Base-by-base conservation (phyloP, 352 stramenopile genomes). In the Globisporangium okanoganense region DNA sequence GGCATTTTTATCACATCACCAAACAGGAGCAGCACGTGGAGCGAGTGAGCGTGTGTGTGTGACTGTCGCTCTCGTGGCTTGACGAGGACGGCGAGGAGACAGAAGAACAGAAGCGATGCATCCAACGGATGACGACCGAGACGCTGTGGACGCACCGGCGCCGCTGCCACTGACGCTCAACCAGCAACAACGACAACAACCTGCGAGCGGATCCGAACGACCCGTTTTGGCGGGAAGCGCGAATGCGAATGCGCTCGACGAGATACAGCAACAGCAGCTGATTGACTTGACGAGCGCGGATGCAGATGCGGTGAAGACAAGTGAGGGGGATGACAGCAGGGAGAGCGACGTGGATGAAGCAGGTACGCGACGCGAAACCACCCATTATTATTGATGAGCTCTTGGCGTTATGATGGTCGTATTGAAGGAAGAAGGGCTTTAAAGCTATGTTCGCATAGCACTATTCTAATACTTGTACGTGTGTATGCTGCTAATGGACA, bases 341-440 rank as follows among this genome's bases (percentile, higher is more conserved):
- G 41, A 64, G 36, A 48, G n/a, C 36, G 57, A 63, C 10, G 31
- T 59, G 49, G 43, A 54, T 1, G 59, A 65, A 65, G 52, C 59
- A 54, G 59, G 59, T 65, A 40, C 29, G 48, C 12, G 29, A 27
- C 9, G 47, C 8, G 24, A 50, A 50, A 18, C 44, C 44, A 20
- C 22, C 16, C 13, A 1, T 8, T 45, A 22, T 12, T 45, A 8
- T 24, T 20, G 22, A n/a, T 22, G 52, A 22, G 40, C 9, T 45
- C 6, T 24, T 20, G 22, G 18, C 10, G 52, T 25, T 58, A 16
- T 8, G 9, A 13, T 58, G 18, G 2, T 58, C 0, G 5, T 20
- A 27, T 14, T 43, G 14, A 14, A 43, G 7, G 14, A 18, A 43
- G 14, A 14, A 14, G 36, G 6, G 13, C 40, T 45, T 22, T 45